These are phyloP conservation scores for Colletotrichum destructivum DNA, from an alignment of 2,329 filamentous ascomycete species.

Conservation along the genomic window DNA sequence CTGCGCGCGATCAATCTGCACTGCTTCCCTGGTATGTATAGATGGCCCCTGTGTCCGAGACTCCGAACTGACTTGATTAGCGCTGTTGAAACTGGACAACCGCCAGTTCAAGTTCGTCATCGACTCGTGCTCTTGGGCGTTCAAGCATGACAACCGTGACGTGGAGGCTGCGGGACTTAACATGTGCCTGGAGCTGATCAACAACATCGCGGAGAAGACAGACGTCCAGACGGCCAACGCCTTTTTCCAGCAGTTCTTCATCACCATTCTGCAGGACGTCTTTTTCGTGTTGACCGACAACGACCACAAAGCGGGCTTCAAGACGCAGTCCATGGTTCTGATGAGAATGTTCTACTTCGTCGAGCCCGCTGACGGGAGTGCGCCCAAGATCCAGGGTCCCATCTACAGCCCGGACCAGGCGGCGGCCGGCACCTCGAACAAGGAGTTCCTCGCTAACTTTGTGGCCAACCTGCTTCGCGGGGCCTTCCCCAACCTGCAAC, in stretches of 20 bases:
- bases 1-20: conserved; percentile 96
- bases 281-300: conserved; percentile 98
- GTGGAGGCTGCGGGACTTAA: conserved; percentile 96
- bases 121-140: conserved; percentile 99
- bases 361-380: conserved; percentile 76
- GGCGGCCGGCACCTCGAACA: conserved; percentile 86
- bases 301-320: conserved; percentile 99
- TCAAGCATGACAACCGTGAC: conserved; percentile 99
- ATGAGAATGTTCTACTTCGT: conserved; percentile 98
- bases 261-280: conserved; percentile 95
- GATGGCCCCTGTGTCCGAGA: neutral
- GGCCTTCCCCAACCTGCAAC: conserved; percentile 93
- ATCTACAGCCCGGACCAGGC: conserved; percentile 91
- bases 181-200: conserved; percentile 98
- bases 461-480: conserved; percentile 87
- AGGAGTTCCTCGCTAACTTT: conserved; percentile 91
- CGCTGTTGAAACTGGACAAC: conserved; percentile 93
- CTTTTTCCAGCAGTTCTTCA: conserved; percentile 99
- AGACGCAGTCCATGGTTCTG: conserved; percentile 94
- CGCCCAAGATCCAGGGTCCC: conserved; percentile 91
- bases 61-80: conserved; percentile 52
- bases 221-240: conserved; percentile 88
- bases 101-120: conserved; percentile 99
- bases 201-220: conserved; percentile 91
- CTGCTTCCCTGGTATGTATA: conserved; percentile 83